phyloP scores from a whole-genome alignment of 768 basidiomycete species.

The Macrolepiota dolichaula region DNA sequence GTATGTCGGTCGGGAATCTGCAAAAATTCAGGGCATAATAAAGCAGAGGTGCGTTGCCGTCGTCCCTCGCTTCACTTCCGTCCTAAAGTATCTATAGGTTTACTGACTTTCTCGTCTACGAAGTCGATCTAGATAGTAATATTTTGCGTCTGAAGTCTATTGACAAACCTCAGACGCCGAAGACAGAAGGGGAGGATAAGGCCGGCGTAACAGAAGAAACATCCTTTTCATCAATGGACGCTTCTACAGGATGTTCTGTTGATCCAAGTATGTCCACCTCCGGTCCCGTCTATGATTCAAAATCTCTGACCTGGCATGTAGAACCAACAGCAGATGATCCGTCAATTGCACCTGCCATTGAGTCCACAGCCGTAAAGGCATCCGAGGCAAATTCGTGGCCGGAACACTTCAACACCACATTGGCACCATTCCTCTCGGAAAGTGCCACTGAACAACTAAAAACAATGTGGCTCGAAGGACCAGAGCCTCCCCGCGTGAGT shows the following conservation, averaged over 20 bases:
- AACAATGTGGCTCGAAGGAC: conserved; percentile 76
- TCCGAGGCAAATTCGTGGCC: conserved; percentile 57
- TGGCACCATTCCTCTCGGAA: conserved; percentile 64
- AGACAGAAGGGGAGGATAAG: conserved; percentile 29
- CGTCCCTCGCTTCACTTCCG: background rate
- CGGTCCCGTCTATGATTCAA: background rate
- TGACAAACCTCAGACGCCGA: conserved; percentile 59
- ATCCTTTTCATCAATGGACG: conserved; percentile 19
- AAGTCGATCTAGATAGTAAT: conserved; percentile 79
- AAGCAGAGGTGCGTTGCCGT: conserved; percentile 76
- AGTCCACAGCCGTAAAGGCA: conserved; percentile 13
- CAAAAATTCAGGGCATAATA: conserved; percentile 86
- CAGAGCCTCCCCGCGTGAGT: conserved; percentile 67
- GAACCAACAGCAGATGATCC: conserved; percentile 9
- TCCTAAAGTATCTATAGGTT: conserved; percentile 51
- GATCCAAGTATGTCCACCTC: background rate
- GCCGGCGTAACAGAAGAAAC: conserved; percentile 7
- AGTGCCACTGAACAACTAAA: conserved; percentile 61
- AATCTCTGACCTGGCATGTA: background rate
- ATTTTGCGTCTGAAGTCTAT: conserved; percentile 82
- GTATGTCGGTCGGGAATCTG: conserved; percentile 69
- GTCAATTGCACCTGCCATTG: background rate
- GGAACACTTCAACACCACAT: conserved; percentile 48
- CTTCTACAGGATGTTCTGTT: conserved; percentile 17
- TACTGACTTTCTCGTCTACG: conserved; percentile 94